phyloP scores from a whole-genome alignment of 352 stramenopile species.

The Globisporangium canariense region DNA sequence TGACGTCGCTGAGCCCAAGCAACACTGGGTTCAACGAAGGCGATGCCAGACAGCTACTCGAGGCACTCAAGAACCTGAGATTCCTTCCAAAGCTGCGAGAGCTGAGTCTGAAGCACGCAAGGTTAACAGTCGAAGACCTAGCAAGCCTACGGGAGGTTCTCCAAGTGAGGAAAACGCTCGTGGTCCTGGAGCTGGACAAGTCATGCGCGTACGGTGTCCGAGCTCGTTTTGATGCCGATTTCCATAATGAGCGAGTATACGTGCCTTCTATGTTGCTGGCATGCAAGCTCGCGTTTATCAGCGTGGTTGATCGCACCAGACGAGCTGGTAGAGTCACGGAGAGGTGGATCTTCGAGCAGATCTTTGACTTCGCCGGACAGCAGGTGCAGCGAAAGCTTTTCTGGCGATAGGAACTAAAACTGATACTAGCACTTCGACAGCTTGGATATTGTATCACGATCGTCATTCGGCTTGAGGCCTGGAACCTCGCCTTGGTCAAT shows the following conservation, averaged over 20 bases:
- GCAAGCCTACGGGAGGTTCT: not conserved
- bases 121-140: not conserved
- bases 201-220: not conserved
- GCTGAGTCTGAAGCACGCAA: not conserved
- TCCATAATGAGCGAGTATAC: not conserved
- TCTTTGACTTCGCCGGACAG: not conserved
- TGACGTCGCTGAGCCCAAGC: not conserved
- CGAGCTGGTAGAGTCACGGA: not conserved
- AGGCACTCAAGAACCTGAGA: not conserved
- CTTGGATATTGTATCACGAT: too few relatives aligned
- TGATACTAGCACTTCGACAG: too few relatives aligned
- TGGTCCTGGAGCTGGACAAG: not conserved
- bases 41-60: not conserved
- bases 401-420: too few relatives aligned
- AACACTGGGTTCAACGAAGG: not conserved
- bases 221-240: not conserved
- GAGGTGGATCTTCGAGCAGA: not conserved
- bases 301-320: not conserved
- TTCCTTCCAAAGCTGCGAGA: not conserved
- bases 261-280: not conserved
- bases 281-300: not conserved
- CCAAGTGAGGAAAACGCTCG: not conserved
- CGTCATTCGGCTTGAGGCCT: too few relatives aligned
- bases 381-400: too few relatives aligned
- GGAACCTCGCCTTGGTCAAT: too few relatives aligned